These are phyloP conservation scores for Acacia concinna DNA, from an alignment of 331 rosid genomes.

Conservation along the genomic window DNA sequence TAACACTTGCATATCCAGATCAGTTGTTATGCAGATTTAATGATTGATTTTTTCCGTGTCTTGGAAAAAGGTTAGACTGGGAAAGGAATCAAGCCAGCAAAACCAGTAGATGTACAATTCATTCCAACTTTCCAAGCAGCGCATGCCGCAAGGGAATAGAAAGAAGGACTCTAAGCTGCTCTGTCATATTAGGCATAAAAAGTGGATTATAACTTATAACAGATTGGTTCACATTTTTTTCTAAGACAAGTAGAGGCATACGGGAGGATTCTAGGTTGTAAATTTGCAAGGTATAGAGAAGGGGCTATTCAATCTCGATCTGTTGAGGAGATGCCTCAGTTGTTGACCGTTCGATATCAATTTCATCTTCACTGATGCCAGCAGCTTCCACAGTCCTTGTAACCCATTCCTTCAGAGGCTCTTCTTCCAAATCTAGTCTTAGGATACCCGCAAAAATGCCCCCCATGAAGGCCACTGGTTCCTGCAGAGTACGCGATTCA, in stretches of 20 bases:
- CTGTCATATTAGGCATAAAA: not conserved
- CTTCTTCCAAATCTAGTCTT: constrained; percentile 88
- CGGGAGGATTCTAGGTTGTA: not conserved
- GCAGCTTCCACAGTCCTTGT: constrained; percentile 79
- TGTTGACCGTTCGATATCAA: constrained; percentile 43
- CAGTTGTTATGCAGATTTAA: not conserved
- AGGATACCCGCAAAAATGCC: constrained; percentile 87
- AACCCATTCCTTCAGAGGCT: constrained; percentile 92
- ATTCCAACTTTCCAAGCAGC: not conserved
- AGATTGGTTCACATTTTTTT: not conserved
- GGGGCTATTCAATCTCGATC: constrained; percentile 64
- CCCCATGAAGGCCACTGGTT: constrained; percentile 90
- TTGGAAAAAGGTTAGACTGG: not conserved
- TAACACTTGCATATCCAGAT: not conserved
- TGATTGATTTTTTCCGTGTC: not conserved
- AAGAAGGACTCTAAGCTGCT: not conserved
- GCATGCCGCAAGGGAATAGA: not conserved
- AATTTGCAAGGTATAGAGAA: constrained; percentile 1
- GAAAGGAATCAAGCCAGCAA: not conserved
- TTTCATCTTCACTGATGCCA: constrained; percentile 61
- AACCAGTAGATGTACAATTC: not conserved
- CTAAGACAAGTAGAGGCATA: not conserved
- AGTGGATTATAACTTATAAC: not conserved
- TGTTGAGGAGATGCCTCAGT: constrained; percentile 62
- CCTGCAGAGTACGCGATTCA: constrained; percentile 43